Percentiles rank a stretch among this genome's conserved stretches.
Conservation (phyloP, 1,284 basidiomycete species). For the Cerrena zonata region DNA sequence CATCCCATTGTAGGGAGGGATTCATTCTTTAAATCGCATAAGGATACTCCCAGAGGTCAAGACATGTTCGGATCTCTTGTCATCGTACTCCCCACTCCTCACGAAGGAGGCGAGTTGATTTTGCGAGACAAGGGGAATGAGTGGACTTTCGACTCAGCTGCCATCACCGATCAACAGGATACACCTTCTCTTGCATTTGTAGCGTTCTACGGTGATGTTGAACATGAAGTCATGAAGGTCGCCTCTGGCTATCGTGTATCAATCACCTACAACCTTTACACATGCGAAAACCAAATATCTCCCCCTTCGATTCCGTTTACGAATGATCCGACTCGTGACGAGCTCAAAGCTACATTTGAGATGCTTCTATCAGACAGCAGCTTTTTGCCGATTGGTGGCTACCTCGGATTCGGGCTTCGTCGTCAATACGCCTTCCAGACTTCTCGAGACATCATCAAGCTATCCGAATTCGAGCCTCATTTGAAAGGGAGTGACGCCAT, state of each 20-base stretch:
- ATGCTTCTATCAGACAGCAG: slow-evolving; percentile 17
- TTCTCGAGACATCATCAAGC: neutral
- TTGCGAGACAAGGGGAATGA: slow-evolving; percentile 21
- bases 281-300: slow-evolving; percentile 6
- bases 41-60: slow-evolving; percentile 30
- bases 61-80: slow-evolving; percentile 38
- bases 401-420: slow-evolving; percentile 29
- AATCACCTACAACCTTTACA: slow-evolving; percentile 33
- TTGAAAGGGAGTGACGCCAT: slow-evolving; percentile 13
- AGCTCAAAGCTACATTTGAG: slow-evolving; percentile 8
- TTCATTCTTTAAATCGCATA: slow-evolving; percentile 35
- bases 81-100: slow-evolving; percentile 30
- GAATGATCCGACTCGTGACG: neutral
- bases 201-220: slow-evolving; percentile 35
- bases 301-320: neutral
- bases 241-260: slow-evolving; percentile 33
- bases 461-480: slow-evolving; percentile 2
- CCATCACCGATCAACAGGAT: neutral
- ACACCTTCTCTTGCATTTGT: slow-evolving; percentile 22
- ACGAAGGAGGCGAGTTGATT: slow-evolving; percentile 32
- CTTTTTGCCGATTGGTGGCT: slow-evolving; percentile 27
- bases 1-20: slow-evolving; percentile 12
- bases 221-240: slow-evolving; percentile 36
- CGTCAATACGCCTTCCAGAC: slow-evolving; percentile 28
- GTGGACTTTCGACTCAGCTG: slow-evolving; percentile 24